phyloP scores from a whole-genome alignment of 1,284 basidiomycete species.

The Ceratobasidium sp. region DNA sequence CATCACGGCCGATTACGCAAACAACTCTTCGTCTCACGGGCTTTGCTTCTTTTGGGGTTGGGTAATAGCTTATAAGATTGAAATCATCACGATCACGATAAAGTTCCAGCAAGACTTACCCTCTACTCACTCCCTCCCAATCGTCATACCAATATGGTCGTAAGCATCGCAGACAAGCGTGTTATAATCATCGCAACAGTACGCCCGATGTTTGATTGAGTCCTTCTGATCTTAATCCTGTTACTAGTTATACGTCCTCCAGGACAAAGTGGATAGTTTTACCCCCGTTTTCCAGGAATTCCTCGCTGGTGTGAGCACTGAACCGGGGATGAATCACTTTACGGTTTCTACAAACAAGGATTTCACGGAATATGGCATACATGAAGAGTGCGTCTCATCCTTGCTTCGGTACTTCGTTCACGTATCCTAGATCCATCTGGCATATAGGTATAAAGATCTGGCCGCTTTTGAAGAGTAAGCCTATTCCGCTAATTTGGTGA shows the following conservation, averaged over 20 bases:
- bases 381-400: conserved; percentile 15
- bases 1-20: neutral
- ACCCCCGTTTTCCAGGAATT: conserved; percentile 6
- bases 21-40: neutral
- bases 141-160: no score
- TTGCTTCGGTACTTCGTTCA: neutral
- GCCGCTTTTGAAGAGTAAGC: conserved; percentile 13
- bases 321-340: conserved; percentile 34
- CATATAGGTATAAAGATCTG: conserved; percentile 7
- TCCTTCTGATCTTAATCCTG: neutral
- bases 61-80: no score
- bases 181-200: conserved; percentile 25
- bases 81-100: no score
- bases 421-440: no score
- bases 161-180: conserved; percentile 7
- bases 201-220: neutral
- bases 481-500: neutral
- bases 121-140: no score
- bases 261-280: conserved; percentile 1
- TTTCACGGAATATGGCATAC: conserved; percentile 29
- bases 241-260: neutral
- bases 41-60: no score
- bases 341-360: conserved; percentile 18
- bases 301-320: neutral
- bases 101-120: no score